Conservation (phyloP, 768 basidiomycete species). For the Boletus bicolor region DNA sequence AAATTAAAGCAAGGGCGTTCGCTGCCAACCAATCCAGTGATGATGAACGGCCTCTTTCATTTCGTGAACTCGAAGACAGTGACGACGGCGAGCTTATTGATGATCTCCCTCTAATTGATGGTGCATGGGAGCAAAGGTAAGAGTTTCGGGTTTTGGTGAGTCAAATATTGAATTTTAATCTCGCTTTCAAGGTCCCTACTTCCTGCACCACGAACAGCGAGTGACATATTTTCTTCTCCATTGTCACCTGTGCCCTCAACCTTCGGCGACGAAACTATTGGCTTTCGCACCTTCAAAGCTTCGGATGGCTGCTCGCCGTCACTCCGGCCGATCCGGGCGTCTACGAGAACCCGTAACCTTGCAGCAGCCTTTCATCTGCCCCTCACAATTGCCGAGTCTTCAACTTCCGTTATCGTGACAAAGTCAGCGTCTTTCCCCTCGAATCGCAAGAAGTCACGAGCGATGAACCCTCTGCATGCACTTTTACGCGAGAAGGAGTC, state of each 20-base stretch:
- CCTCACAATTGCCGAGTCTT: constrained; percentile 6
- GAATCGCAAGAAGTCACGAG: constrained; percentile 20
- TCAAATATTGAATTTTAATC: background rate
- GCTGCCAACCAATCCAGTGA: constrained; percentile 46
- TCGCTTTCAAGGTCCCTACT: constrained; percentile 4
- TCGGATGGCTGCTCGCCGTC: constrained; percentile 3
- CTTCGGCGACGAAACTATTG: background rate
- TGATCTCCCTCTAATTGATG: constrained; percentile 15
- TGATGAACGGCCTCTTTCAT: constrained; percentile 35
- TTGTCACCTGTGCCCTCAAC: constrained; percentile 23
- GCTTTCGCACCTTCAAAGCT: background rate
- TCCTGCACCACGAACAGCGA: background rate
- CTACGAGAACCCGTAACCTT: constrained; percentile 21
- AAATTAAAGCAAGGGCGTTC: constrained; percentile 61
- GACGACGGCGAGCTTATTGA: constrained; percentile 45
- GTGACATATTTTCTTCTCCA: constrained; percentile 19
- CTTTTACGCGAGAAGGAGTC: constrained; percentile 52
- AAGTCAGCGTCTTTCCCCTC: background rate
- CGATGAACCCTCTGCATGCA: constrained; percentile 51
- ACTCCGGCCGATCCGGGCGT: constrained; percentile 10
- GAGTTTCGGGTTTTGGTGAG: background rate
- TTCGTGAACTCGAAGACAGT: constrained; percentile 47
- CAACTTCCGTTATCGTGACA: background rate
- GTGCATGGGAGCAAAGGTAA: constrained; percentile 10
- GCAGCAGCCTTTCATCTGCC: constrained; percentile 10